Percentiles rank a stretch among this genome's conserved stretches.
Conservation (phyloP, 2,329 filamentous ascomycete species). For the Aspergillus ochraceoroseus region DNA sequence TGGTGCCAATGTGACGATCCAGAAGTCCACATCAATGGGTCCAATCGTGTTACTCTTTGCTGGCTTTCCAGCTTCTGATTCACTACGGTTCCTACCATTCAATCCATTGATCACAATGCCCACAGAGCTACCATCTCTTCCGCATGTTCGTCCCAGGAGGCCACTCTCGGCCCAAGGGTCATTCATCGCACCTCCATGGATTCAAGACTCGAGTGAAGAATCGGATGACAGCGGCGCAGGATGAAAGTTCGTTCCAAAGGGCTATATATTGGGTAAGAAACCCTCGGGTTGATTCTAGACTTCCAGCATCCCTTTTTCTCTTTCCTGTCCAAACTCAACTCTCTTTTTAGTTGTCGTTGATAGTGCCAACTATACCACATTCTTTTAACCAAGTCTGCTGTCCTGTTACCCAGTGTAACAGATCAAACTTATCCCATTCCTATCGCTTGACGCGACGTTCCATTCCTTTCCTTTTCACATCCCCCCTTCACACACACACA, state of each 20-base stretch:
- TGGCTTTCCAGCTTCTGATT: neutral
- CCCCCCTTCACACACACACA: neutral
- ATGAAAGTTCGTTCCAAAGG: neutral
- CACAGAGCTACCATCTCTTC: slow-evolving; percentile 3
- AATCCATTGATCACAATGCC: neutral
- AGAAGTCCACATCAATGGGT: no score
- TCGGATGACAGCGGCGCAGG: neutral
- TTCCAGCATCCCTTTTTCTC: neutral
- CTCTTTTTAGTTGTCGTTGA: neutral
- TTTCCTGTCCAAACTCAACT: neutral
- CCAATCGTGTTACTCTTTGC: neutral
- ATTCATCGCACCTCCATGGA: slow-evolving; percentile 1
- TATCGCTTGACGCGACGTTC: slow-evolving; percentile 13
- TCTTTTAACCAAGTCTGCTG: slow-evolving; percentile 8
- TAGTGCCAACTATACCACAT: slow-evolving; percentile 10
- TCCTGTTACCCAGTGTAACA: slow-evolving; percentile 12
- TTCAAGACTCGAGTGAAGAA: slow-evolving; percentile 1
- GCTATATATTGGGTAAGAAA: slow-evolving; percentile 6
- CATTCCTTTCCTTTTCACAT: slow-evolving; percentile 6
- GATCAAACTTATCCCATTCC: neutral
- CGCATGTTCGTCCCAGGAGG: slow-evolving; percentile 2
- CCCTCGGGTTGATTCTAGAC: neutral
- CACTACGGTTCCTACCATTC: neutral
- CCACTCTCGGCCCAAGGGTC: slow-evolving; percentile 1
- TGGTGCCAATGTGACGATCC: neutral